These are phyloP conservation scores for Tothia fuscella DNA, from an alignment of 2,329 filamentous ascomycete species.

Conservation along the genomic window DNA sequence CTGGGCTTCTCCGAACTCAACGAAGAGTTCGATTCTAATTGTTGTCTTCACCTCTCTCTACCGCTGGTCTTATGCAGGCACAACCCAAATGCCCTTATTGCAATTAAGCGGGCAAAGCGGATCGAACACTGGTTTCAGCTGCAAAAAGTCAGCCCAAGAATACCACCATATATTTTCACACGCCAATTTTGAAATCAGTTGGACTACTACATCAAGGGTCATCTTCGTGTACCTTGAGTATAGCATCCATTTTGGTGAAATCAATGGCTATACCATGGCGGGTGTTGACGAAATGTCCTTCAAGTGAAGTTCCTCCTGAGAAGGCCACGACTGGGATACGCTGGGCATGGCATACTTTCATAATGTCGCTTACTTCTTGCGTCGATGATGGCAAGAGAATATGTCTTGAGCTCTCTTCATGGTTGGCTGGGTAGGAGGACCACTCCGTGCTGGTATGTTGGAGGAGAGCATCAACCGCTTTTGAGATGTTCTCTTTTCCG, in stretches of 20 bases:
- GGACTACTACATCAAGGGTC: conserved; percentile 44
- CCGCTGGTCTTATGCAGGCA: too few relatives aligned
- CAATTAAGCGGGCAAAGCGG: too few relatives aligned
- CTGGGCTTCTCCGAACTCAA: too few relatives aligned
- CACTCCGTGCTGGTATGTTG: conserved; percentile 50
- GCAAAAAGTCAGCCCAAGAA: conserved; percentile 6
- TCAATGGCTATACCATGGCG: conserved; percentile 75
- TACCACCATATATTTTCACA: too few relatives aligned
- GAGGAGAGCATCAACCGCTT: conserved; percentile 40
- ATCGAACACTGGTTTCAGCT: conserved; percentile 73
- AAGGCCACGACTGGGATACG: conserved; percentile 77
- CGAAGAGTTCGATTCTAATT: too few relatives aligned
- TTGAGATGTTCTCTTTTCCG: conserved; percentile 50
- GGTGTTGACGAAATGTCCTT: conserved; percentile 79
- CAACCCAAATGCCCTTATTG: too few relatives aligned
- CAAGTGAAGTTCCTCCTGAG: conserved; percentile 77
- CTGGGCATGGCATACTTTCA: conserved; percentile 75
- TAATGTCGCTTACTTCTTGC: conserved; percentile 71
- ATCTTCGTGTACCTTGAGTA: conserved; percentile 63
- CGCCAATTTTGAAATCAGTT: too few relatives aligned
- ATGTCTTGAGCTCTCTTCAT: conserved; percentile 38
- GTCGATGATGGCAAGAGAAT: conserved; percentile 67
- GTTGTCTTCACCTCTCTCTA: too few relatives aligned
- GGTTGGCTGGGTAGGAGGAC: conserved; percentile 40
- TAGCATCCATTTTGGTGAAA: conserved; percentile 73